These are phyloP conservation scores for Mucuna pruriens DNA, from an alignment of 306 rosid species.

Conservation along the genomic window DNA sequence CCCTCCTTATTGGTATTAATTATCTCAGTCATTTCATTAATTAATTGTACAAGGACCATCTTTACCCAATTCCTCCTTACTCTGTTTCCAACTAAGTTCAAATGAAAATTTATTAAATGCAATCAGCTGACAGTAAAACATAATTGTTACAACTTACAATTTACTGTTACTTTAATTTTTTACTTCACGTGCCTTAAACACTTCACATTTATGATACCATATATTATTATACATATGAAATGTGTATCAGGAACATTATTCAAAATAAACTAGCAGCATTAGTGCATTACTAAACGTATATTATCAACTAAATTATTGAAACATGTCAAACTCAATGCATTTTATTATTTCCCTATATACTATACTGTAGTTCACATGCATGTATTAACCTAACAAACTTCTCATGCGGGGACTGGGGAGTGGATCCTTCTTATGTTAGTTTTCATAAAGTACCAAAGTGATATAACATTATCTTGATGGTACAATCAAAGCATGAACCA, in stretches of 20 bases:
- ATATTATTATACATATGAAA: constrained; percentile 3
- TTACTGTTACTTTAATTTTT: not conserved
- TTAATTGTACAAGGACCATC: not conserved
- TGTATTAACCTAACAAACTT: constrained; percentile 13
- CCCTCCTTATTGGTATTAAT: not conserved
- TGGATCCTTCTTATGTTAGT: constrained; percentile 11
- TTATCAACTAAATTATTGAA: constrained; percentile 11
- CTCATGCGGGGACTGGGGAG: not conserved
- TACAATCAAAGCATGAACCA: constrained; percentile 27
- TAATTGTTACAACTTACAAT: not conserved
- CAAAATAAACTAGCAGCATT: constrained; percentile 29
- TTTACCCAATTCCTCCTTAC: constrained; percentile 2
- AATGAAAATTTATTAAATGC: constrained; percentile 10
- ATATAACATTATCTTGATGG: not conserved
- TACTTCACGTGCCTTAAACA: not conserved
- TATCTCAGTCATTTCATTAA: constrained; percentile 1
- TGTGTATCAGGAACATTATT: constrained; percentile 16
- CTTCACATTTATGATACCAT: constrained; percentile 9
- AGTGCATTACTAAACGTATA: constrained; percentile 23
- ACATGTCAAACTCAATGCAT: constrained; percentile 8
- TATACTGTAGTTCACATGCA: constrained; percentile 25
- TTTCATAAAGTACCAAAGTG: constrained; percentile 20
- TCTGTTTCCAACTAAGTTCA: constrained; percentile 21
- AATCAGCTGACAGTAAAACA: constrained; percentile 6
- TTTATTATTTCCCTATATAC: constrained; percentile 1